Evolutionary conservation across 495 filamentous ascomycete species (phyloP), one percentile per base, ranked within the genome.

Genomic region (Aspergillus panamensis): DNA sequence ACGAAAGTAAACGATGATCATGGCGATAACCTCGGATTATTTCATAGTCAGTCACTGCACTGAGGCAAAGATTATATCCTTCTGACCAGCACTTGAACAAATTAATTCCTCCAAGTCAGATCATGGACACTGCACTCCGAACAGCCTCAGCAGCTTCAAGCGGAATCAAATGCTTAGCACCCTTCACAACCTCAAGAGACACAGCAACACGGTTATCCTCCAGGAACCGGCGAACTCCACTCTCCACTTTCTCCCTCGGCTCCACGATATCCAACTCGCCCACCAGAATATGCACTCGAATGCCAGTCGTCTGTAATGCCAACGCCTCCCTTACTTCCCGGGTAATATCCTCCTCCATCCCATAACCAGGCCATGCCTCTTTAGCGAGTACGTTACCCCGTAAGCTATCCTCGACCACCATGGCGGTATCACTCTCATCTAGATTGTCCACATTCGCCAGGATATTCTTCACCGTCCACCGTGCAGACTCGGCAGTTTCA

Each of bases 301-400:
- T 9, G n/a, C 6, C 8, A 10, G 4, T 10, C 8, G 8, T 8
- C 9, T 52, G 8, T 5, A 21, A 5, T 13, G 12, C 19, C 16
- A 65, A 16, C 0, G 31, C 54, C 19, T 17, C 16, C 35, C 58
- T 64, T 16, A 65, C 58, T 12, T 37, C 12, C 4, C 56, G 33
- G 0, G 62, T 54, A 48, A 79, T 68, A 63, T 77, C 70, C 54
- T 77, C 75, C 32, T 50, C 55, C 71, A 77, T 77, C 8, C 62
- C 73, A 65, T 76, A 72, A 30, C 51, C 21, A 21, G 69, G 70
- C 76, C 75, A 79, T 4, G 70, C 71, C 9, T 53, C 60, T 47
- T 69, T 76, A 9, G 76, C 75, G 12, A 59, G 57, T 16, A 40
- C 6, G 37, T 66, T 72, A 1, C 73, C 75, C 2, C 25, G 42